phyloP scores from a whole-genome alignment of 2,329 filamentous ascomycete genomes.

The Apiospora rasikravindrae region DNA sequence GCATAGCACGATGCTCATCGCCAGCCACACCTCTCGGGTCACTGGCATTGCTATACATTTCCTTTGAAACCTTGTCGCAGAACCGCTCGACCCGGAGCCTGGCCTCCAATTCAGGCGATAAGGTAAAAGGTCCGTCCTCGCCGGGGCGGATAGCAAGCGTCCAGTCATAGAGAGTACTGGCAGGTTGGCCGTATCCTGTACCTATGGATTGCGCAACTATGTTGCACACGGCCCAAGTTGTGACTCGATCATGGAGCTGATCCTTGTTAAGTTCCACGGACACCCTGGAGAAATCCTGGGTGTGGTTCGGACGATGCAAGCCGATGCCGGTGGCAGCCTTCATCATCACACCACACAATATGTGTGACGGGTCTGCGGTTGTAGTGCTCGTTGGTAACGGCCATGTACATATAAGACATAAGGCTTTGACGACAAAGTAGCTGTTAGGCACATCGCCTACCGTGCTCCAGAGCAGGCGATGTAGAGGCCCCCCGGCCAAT shows the following conservation, averaged over 20 bases:
- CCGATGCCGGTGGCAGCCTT: conserved; percentile 85
- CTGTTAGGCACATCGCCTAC: conserved; percentile 78
- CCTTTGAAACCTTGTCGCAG: conserved; percentile 77
- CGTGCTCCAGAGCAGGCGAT: conserved; percentile 76
- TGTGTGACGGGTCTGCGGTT: conserved; percentile 80
- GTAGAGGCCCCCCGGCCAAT: conserved; percentile 68
- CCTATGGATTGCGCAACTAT: conserved; percentile 81
- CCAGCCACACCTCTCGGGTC: conserved; percentile 73
- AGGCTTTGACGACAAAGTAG: conserved; percentile 80
- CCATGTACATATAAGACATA: conserved; percentile 82
- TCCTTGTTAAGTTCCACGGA: conserved; percentile 78
- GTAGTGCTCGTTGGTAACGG: conserved; percentile 82
- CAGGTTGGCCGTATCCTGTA: conserved; percentile 84
- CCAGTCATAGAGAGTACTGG: conserved; percentile 78
- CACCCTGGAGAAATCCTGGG: conserved; percentile 81
- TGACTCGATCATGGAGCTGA: conserved; percentile 77
- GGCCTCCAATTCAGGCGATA: conserved; percentile 68
- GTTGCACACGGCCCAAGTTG: conserved; percentile 85
- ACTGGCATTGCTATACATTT: conserved; percentile 79
- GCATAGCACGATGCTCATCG: conserved; percentile 69
- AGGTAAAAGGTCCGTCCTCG: conserved; percentile 62
- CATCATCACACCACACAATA: conserved; percentile 84
- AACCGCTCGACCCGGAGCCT: conserved; percentile 75
- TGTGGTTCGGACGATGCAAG: conserved; percentile 79
- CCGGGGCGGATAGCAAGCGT: conserved; percentile 67